Conservation (phyloP, 345 rosid species). For the Microcos paniculata region DNA sequence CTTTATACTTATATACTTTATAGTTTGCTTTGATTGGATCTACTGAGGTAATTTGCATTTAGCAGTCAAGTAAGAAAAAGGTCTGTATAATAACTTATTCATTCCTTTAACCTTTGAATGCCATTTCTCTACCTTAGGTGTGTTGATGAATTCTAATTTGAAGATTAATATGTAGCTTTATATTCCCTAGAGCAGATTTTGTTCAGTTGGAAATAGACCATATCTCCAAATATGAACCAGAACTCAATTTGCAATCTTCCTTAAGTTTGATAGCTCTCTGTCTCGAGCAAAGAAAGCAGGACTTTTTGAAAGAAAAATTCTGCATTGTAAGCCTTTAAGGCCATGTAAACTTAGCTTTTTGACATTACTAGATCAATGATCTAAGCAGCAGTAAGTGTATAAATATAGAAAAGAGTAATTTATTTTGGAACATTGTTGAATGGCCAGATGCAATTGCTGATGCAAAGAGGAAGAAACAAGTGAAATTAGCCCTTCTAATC, state of each 20-base stretch:
- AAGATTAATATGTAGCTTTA: neutral
- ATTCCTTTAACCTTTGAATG: no score
- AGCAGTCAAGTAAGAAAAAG: neutral
- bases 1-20: neutral
- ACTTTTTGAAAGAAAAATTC: neutral
- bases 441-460: constrained; percentile 4
- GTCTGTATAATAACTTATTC: no score
- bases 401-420: neutral
- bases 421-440: neutral
- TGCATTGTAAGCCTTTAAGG: neutral
- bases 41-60: neutral
- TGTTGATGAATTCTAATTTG: neutral
- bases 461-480: neutral
- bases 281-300: neutral
- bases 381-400: neutral
- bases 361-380: neutral
- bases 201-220: neutral
- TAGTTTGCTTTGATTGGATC: neutral
- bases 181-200: neutral
- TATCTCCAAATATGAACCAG: neutral
- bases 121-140: neutral
- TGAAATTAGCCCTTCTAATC: neutral
- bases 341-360: neutral
- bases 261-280: neutral
- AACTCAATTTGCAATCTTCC: neutral